These are phyloP conservation scores for Penicillium lividum DNA, from an alignment of 495 filamentous ascomycete species.

Conservation along the genomic window DNA sequence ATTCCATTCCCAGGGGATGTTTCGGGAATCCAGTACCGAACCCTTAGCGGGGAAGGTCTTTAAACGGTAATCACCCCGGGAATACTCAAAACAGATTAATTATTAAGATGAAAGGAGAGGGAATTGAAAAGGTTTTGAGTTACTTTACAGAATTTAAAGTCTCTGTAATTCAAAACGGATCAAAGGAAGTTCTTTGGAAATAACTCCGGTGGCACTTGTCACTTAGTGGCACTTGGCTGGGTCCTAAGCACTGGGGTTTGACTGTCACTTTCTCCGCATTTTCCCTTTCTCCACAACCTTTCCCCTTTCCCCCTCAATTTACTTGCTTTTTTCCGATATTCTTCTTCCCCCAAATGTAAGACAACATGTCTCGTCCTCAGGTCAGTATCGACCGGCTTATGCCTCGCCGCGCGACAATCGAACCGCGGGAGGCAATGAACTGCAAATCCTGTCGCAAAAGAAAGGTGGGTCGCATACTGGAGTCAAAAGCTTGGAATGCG, in stretches of 20 bases:
- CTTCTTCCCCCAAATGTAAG: conserved; percentile 13
- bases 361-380: conserved; percentile 69
- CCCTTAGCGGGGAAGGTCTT: not conserved
- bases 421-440: conserved; percentile 88
- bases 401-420: conserved; percentile 67
- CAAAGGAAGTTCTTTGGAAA: not conserved
- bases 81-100: no score
- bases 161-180: not conserved
- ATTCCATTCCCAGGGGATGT: no score
- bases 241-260: not conserved
- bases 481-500: not conserved
- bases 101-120: no score
- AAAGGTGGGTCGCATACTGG: conserved; percentile 54
- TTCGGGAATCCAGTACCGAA: not conserved
- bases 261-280: conserved; percentile 30
- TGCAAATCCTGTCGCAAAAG: conserved; percentile 90
- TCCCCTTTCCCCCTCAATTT: conserved; percentile 10
- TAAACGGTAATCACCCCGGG: no score
- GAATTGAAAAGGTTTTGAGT: no score
- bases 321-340: not conserved
- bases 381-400: conserved; percentile 84
- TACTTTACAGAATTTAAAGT: no score
- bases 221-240: not conserved
- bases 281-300: conserved; percentile 16
- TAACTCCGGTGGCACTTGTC: conserved; percentile 25